Evolutionary conservation across 2,329 filamentous ascomycete species (phyloP), one percentile per base, ranked within the genome.

Genomic region (Exophiala alcalophila): DNA sequence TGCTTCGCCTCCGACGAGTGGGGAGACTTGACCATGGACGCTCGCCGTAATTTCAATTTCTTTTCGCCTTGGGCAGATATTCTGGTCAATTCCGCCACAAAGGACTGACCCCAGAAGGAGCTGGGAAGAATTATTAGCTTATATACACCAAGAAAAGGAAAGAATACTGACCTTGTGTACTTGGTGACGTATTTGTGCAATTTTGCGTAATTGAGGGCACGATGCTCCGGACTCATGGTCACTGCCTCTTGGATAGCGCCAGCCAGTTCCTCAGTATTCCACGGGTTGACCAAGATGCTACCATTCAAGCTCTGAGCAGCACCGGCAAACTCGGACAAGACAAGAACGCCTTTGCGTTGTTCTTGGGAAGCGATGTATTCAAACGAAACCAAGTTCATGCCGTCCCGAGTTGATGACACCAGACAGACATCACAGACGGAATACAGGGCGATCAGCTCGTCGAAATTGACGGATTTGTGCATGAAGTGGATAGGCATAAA

Each of bases 401-500:
- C 92, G 62, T 98, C 92, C 35, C 92, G 84, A n/a, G 87, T 97
- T 2, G 86, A 96, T 6, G 86, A 94, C 25, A 94, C 91, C 10
- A 97, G 78, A 62, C 90, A 95, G 30, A 88, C 86, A 61, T 96
- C 92, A 3, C 88, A 92, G 15, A 94, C 84, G 11, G 88, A 86
- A 62, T 97, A 97, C 6, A 97, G 77, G 0, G 90, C 90, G 35
- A 94, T 90, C 24, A 98, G 80, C 68, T 97, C 92, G 56, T 96
- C 89, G 57, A 97, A 96, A 34, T 81, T 81, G 60, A 97, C 89
- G 4, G 87, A 94, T 69, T 96, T 94, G 71, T 97, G 92, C 59
- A 97, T 82, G 71, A 96, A 97, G 67, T 97, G 92, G 57, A 98
- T 97, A 1, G 92, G 92, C 84, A 94, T 96, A 70, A 96, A 97